A percentile compares a stretch with the other conserved stretches of the same genome.
Conservation (phyloP, 345 rosid species). For the Hypericum perforatum region DNA sequence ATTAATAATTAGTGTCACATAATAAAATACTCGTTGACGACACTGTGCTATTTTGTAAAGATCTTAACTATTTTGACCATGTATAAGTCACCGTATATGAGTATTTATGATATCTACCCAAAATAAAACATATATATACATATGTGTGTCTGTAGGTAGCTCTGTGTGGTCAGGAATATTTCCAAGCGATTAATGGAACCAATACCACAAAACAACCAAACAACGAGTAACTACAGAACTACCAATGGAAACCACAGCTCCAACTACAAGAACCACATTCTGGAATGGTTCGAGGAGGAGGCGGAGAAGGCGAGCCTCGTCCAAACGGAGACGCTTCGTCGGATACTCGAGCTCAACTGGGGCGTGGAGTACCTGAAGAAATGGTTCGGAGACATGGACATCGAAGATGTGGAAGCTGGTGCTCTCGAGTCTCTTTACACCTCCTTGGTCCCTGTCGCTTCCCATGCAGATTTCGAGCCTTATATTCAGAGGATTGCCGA, state of each 20-base stretch:
- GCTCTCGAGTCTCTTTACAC: constrained; percentile 62
- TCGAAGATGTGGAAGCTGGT: constrained; percentile 41
- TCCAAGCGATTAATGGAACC: constrained; percentile 8
- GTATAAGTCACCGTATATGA: too few relatives aligned
- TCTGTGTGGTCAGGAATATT: not conserved
- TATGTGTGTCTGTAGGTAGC: constrained; percentile 6
- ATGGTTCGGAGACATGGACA: constrained; percentile 44
- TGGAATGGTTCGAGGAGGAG: constrained; percentile 55
- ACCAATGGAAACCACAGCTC: constrained; percentile 17
- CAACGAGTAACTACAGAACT: not conserved
- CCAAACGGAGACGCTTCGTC: constrained; percentile 62
- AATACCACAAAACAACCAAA: not conserved
- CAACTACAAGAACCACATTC: constrained; percentile 28
- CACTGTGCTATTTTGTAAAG: too few relatives aligned
- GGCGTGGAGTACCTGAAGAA: constrained; percentile 56
- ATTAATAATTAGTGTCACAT: too few relatives aligned
- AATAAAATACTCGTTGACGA: too few relatives aligned
- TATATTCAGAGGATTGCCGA: constrained; percentile 71
- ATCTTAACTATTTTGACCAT: too few relatives aligned
- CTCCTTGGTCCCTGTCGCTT: constrained; percentile 61
- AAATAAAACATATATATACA: constrained; percentile 2
- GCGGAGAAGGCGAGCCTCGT: constrained; percentile 39
- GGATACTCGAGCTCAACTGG: constrained; percentile 51
- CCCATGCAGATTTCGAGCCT: constrained; percentile 83
- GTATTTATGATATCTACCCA: too few relatives aligned